Conservation (phyloP, 2,329 filamentous ascomycete species). For the Fusarium lyarnte region DNA sequence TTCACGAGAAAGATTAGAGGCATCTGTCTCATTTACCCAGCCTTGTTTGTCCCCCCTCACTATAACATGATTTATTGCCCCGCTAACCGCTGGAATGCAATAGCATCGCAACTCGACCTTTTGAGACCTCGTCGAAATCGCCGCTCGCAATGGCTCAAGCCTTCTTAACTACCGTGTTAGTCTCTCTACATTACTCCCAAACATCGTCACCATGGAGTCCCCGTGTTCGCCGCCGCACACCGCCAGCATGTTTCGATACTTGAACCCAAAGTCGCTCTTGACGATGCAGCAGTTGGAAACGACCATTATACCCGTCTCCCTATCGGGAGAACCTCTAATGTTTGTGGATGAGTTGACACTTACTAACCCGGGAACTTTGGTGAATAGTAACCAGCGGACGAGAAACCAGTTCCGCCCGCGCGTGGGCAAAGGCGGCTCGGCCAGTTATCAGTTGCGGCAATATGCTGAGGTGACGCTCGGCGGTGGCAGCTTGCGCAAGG, state of each 20-base stretch:
- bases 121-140: conserved; percentile 24
- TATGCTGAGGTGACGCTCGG: conserved; percentile 98
- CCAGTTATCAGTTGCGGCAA: conserved; percentile 90
- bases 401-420: conserved; percentile 92
- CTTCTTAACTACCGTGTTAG: conserved; percentile 57
- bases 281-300: conserved; percentile 46
- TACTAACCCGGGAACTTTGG: conserved; percentile 44
- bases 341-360: conserved; percentile 33
- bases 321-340: conserved; percentile 19
- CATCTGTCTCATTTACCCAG: conserved; percentile 26
- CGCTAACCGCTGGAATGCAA: conserved; percentile 56
- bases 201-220: neutral
- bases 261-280: conserved; percentile 47
- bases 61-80: conserved; percentile 46
- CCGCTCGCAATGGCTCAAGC: conserved; percentile 49
- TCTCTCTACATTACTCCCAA: conserved; percentile 20
- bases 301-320: conserved; percentile 46
- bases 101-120: conserved; percentile 20
- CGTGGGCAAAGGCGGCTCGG: conserved; percentile 86
- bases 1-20: conserved; percentile 4
- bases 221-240: conserved; percentile 18
- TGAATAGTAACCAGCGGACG: conserved; percentile 80
- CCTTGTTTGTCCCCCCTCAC: conserved; percentile 24
- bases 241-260: conserved; percentile 46
- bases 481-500: conserved; percentile 92